Conservation (phyloP, 495 filamentous ascomycete genomes). For the Parathielavia appendiculata region DNA sequence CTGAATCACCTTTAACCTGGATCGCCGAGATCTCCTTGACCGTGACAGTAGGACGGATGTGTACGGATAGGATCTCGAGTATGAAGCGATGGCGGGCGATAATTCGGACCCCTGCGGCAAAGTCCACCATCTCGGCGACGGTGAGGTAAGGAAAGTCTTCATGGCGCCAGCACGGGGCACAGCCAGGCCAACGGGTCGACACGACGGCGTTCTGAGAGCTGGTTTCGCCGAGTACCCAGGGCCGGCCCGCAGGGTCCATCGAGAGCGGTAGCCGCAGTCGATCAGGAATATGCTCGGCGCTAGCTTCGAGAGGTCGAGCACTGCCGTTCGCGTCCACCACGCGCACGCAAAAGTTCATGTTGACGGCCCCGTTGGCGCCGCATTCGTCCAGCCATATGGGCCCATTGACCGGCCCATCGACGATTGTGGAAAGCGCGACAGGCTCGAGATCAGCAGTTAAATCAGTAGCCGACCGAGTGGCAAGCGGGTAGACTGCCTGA, state of each 20-base stretch:
- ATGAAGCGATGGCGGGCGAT: conserved; percentile 51
- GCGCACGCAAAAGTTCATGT: conserved; percentile 42
- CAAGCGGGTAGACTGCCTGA: background rate
- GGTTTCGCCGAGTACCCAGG: conserved; percentile 7
- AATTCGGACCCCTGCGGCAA: conserved; percentile 50
- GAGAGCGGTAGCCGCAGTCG: background rate
- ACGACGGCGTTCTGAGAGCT: background rate
- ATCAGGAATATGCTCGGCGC: background rate
- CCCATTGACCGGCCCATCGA: conserved; percentile 39
- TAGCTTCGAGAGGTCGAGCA: background rate
- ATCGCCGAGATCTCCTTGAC: conserved; percentile 13
- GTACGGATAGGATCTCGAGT: conserved; percentile 36
- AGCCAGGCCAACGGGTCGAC: conserved; percentile 31
- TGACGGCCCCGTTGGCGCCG: conserved; percentile 43
- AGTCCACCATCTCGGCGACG: conserved; percentile 51
- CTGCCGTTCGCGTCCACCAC: conserved; percentile 1
- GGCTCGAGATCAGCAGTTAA: background rate
- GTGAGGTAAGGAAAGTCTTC: conserved; percentile 53
- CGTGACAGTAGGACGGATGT: conserved; percentile 24
- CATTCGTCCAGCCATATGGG: conserved; percentile 50
- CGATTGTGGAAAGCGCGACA: conserved; percentile 8
- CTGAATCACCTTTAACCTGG: background rate
- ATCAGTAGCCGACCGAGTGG: conserved; percentile 3
- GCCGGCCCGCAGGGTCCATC: conserved; percentile 10
- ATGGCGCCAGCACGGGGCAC: conserved; percentile 52